Conservation (phyloP, 164 flowering plant genomes). For the grape (Vitis vinifera) region DNA sequence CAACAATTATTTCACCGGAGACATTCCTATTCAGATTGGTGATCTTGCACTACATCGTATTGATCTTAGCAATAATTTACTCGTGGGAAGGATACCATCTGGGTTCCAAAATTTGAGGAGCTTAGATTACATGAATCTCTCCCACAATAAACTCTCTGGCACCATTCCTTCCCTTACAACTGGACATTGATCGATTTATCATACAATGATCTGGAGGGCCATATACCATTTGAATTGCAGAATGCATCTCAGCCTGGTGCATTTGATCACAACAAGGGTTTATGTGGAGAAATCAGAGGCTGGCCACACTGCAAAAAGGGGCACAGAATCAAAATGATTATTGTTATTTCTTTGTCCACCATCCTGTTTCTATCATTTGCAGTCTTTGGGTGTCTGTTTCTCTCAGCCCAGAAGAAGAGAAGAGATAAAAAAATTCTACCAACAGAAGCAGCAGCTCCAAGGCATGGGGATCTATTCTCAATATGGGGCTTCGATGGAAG, state of each 20-base stretch:
- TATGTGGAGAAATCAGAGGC: neutral
- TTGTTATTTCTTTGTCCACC: too few relatives aligned
- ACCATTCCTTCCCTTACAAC: neutral
- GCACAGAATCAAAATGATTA: too few relatives aligned
- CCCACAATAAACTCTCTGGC: slow-evolving; percentile 4
- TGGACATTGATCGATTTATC: too few relatives aligned
- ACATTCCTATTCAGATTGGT: too few relatives aligned
- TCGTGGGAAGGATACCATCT: slow-evolving; percentile 1
- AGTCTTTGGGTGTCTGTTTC: neutral
- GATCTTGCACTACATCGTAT: neutral
- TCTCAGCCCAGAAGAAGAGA: neutral
- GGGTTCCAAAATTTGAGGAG: neutral
- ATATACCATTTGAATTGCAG: neutral
- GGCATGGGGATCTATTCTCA: slow-evolving; percentile 9
- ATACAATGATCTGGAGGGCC: slow-evolving; percentile 2
- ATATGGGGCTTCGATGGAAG: slow-evolving; percentile 18
- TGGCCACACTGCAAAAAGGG: neutral
- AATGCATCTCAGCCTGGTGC: neutral
- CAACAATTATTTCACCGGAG: neutral
- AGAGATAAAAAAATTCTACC: neutral
- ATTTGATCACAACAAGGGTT: neutral
- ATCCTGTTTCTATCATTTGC: too few relatives aligned
- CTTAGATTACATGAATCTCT: neutral
- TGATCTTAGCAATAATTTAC: neutral
- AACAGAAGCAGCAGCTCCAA: too few relatives aligned